phyloP scores from a whole-genome alignment of 208 protist species.

The Phytomonas sp. region DNA sequence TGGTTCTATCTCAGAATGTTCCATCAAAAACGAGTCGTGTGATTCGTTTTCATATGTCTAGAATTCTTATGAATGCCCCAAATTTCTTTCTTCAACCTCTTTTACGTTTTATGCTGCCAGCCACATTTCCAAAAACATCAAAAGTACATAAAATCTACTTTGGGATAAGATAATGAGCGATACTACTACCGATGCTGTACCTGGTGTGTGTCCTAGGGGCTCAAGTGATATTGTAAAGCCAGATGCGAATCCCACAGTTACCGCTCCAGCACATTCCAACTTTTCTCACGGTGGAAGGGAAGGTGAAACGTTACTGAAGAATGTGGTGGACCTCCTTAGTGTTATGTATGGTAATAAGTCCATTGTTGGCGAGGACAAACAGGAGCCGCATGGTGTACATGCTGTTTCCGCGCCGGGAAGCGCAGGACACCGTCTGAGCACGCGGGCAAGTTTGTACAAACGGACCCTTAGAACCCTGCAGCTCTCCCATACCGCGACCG shows the following conservation, averaged over 20 bases:
- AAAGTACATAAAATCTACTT: not conserved
- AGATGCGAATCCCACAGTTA: too few species aligned
- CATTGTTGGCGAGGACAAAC: not conserved
- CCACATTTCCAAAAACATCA: not conserved
- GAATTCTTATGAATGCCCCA: not conserved
- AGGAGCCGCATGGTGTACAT: not conserved
- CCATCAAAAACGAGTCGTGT: not conserved
- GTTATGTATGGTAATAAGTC: slow-evolving; percentile 22
- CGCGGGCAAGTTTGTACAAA: not conserved
- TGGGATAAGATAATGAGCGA: not conserved
- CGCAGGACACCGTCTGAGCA: not conserved
- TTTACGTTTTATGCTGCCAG: not conserved
- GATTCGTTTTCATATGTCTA: not conserved
- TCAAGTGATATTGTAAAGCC: too few species aligned
- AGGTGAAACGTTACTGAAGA: not conserved
- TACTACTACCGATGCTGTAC: not conserved
- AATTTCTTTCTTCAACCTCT: not conserved
- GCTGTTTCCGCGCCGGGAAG: not conserved
- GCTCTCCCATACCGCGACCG: not conserved
- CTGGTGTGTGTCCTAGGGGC: too few species aligned
- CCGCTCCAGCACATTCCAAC: not conserved
- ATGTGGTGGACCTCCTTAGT: slow-evolving; percentile 15
- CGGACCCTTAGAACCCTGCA: not conserved
- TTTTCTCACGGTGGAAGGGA: not conserved
- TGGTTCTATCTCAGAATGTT: not conserved